These are phyloP conservation scores for Geosmithia flava DNA, from an alignment of 2,329 filamentous ascomycete species.

Conservation along the genomic window DNA sequence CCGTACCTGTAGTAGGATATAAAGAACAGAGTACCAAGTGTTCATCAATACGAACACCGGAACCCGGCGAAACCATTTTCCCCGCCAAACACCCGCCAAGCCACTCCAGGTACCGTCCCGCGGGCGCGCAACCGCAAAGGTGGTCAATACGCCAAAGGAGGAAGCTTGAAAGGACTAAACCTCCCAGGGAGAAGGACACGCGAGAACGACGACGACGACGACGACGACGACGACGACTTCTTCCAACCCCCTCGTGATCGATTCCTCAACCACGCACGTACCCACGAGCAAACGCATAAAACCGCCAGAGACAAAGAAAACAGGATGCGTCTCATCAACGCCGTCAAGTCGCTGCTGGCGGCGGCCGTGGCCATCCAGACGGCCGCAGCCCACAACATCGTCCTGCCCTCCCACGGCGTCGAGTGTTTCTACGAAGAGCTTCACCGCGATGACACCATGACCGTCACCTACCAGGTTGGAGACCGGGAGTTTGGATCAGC, in stretches of 20 bases:
- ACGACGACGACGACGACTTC: not conserved
- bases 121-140: slow-evolving; percentile 10
- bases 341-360: slow-evolving; percentile 29
- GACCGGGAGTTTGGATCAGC: slow-evolving; percentile 92
- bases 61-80: not conserved
- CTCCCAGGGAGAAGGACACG: not conserved
- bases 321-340: slow-evolving; percentile 9
- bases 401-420: slow-evolving; percentile 80
- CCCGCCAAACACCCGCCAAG: not conserved
- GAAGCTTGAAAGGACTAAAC: not conserved
- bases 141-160: slow-evolving; percentile 13
- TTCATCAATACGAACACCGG: not conserved
- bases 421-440: slow-evolving; percentile 96
- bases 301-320: not conserved
- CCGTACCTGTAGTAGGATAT: too few relatives aligned
- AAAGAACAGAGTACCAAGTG: too few relatives aligned
- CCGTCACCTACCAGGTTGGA: slow-evolving; percentile 94
- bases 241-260: not conserved
- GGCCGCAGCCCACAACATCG: slow-evolving; percentile 84
- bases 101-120: not conserved
- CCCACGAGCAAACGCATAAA: not conserved
- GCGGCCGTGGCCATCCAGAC: slow-evolving; percentile 35
- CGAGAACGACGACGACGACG: not conserved
- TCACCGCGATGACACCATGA: slow-evolving; percentile 94
- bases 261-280: not conserved